These are phyloP conservation scores for Fusarium nisikadoi DNA, from an alignment of 2,329 filamentous ascomycete species.

Conservation along the genomic window DNA sequence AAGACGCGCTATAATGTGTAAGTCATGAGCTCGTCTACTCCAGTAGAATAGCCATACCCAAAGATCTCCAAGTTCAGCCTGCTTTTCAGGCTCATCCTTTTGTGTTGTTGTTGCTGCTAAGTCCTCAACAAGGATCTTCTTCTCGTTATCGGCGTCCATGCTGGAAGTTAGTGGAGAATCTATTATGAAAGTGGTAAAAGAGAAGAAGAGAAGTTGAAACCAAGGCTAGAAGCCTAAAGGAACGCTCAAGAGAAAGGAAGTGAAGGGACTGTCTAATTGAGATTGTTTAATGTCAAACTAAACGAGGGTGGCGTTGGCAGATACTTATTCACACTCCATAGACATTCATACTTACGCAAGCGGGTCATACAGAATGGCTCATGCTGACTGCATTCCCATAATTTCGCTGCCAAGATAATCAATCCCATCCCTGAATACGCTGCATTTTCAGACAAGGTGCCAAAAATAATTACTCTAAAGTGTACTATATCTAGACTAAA, in stretches of 20 bases:
- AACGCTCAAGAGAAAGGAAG: background rate
- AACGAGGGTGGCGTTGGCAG: background rate
- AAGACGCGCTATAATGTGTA: constrained; percentile 17
- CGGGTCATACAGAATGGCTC: background rate
- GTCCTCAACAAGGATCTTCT: constrained; percentile 9
- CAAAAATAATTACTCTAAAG: fast-evolving
- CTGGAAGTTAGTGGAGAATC: background rate
- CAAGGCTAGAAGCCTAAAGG: background rate
- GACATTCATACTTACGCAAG: background rate
- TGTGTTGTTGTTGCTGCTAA: background rate
- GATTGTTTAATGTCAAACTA: background rate
- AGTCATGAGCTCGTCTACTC: background rate
- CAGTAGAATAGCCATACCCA: background rate
- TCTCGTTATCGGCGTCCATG: constrained; percentile 15
- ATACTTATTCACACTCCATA: background rate
- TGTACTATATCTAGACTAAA: fast-evolving
- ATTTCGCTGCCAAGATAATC: background rate
- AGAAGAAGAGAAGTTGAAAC: background rate
- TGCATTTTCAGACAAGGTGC: fast-evolving
- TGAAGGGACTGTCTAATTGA: background rate
- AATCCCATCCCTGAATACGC: background rate
- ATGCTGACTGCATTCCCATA: constrained; percentile 4
- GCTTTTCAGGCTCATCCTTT: constrained; percentile 5
- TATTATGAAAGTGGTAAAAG: background rate
- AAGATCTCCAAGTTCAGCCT: constrained; percentile 9